Percentiles rank a stretch among this genome's conserved stretches.
Conservation (phyloP, 2,329 filamentous ascomycete species). For the Fusarium goolgardi region DNA sequence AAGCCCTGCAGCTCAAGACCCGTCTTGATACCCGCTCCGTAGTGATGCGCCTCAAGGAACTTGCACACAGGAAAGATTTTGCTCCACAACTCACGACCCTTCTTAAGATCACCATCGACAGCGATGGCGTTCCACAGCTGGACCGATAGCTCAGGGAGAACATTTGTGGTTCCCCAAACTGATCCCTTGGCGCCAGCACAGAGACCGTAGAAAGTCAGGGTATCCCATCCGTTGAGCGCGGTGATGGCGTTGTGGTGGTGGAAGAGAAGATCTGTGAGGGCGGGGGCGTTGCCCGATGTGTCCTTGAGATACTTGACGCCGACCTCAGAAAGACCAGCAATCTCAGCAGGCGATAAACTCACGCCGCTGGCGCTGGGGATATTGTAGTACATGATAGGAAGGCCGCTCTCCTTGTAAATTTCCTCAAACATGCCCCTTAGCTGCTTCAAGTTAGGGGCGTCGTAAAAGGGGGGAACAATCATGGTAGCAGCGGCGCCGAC, state of each 20-base stretch:
- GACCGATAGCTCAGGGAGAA: conserved; percentile 61
- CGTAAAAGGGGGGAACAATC: conserved; percentile 64
- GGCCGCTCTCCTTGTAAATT: conserved; percentile 53
- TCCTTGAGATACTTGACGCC: conserved; percentile 64
- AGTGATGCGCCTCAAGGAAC: conserved; percentile 61
- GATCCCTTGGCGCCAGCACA: conserved; percentile 61
- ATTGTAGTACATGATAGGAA: conserved; percentile 64
- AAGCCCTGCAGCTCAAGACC: conserved; percentile 60
- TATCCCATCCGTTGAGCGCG: conserved; percentile 65
- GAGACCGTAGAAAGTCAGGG: conserved; percentile 64
- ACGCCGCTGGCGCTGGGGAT: conserved; percentile 61
- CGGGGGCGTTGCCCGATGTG: conserved; percentile 63
- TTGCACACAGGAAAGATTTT: conserved; percentile 63
- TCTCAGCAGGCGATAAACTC: conserved; percentile 55
- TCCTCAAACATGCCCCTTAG: conserved; percentile 54
- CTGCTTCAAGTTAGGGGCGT: conserved; percentile 54
- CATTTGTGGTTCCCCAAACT: conserved; percentile 63
- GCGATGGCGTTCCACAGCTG: conserved; percentile 60
- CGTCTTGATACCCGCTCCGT: conserved; percentile 61
- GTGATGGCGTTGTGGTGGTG: conserved; percentile 55
- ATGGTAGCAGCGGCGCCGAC: conserved; percentile 56
- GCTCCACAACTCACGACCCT: conserved; percentile 59
- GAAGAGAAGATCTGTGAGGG: conserved; percentile 62
- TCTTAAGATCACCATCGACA: conserved; percentile 54
- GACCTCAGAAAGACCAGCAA: conserved; percentile 57